phyloP scores from a whole-genome alignment of 1,284 basidiomycete genomes.

The Pseudozyma sp. region DNA sequence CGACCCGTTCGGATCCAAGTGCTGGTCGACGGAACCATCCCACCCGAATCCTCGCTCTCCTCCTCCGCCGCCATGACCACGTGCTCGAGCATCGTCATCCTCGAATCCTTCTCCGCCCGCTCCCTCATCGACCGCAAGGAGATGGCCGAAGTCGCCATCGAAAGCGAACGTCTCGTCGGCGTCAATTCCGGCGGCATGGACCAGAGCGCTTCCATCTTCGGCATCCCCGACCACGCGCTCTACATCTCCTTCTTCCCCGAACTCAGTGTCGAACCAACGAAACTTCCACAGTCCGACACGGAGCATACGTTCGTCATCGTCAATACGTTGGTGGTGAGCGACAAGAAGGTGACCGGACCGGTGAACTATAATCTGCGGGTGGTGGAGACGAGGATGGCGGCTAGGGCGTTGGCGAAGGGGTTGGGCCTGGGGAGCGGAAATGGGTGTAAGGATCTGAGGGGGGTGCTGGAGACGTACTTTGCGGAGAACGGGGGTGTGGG shows the following conservation, averaged over 20 bases:
- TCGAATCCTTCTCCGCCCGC: slow-evolving; percentile 61
- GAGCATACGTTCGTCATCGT: slow-evolving; percentile 62
- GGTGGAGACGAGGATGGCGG: slow-evolving; percentile 63
- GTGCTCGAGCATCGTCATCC: slow-evolving; percentile 59
- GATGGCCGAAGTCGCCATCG: slow-evolving; percentile 66
- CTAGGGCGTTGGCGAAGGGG: slow-evolving; percentile 35
- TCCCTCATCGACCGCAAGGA: slow-evolving; percentile 53
- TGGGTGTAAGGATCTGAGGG: slow-evolving; percentile 42
- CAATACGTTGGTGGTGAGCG: slow-evolving; percentile 64
- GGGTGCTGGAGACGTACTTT: slow-evolving; percentile 59
- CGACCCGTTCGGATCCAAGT: slow-evolving; percentile 55
- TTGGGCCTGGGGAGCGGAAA: slow-evolving; percentile 31
- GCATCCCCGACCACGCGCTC: slow-evolving; percentile 57
- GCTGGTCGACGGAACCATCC: slow-evolving; percentile 65
- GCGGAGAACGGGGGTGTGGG: slow-evolving; percentile 27
- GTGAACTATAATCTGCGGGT: slow-evolving; percentile 67
- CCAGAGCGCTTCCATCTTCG: slow-evolving; percentile 65
- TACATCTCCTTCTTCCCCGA: slow-evolving; percentile 64
- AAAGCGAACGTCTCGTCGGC: slow-evolving; percentile 63
- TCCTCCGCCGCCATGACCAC: slow-evolving; percentile 66
- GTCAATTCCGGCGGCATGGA: slow-evolving; percentile 68
- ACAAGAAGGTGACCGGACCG: slow-evolving; percentile 67
- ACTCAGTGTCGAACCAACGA: slow-evolving; percentile 44
- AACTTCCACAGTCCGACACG: slow-evolving; percentile 39
- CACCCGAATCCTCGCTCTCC: slow-evolving; percentile 61